Conservation (phyloP, 1,284 basidiomycete species). For the Exobasidium rhododendri region DNA sequence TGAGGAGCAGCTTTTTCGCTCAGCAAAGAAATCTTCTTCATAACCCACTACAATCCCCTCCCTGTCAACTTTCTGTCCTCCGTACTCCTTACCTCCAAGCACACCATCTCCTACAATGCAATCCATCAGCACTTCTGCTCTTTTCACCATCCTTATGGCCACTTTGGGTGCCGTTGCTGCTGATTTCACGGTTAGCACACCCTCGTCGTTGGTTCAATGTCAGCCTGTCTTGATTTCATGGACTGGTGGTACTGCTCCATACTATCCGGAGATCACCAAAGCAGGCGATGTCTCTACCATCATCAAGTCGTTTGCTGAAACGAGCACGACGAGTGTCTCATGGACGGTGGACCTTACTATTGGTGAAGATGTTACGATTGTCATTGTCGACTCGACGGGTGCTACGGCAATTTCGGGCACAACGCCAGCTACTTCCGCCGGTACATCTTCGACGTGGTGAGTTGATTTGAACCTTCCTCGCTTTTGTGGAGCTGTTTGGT, state of each 20-base stretch:
- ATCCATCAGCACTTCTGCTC: no score
- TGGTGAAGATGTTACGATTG: conserved; percentile 22
- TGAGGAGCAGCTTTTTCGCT: no score
- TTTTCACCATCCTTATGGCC: conserved; percentile 15
- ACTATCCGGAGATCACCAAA: conserved; percentile 24
- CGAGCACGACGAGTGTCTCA: conserved; percentile 10
- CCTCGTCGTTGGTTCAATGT: conserved; percentile 31
- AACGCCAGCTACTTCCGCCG: background rate
- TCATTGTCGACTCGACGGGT: conserved; percentile 23
- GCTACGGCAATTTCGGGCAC: background rate
- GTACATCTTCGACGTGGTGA: conserved; percentile 8
- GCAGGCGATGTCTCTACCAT: conserved; percentile 11
- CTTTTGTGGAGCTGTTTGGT: no score
- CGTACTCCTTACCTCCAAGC: no score
- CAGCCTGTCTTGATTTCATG: conserved; percentile 31
- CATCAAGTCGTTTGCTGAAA: conserved; percentile 1
- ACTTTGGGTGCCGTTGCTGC: conserved; percentile 21
- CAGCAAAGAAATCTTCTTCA: no score
- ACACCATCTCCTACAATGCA: no score
- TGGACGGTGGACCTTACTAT: conserved; percentile 22
- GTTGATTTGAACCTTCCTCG: no score
- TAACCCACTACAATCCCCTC: no score
- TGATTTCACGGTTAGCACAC: conserved; percentile 29
- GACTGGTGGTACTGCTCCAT: conserved; percentile 22
- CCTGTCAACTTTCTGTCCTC: no score